Conservation (phyloP, 768 basidiomycete genomes). For the Psilocybe cyanescens region DNA sequence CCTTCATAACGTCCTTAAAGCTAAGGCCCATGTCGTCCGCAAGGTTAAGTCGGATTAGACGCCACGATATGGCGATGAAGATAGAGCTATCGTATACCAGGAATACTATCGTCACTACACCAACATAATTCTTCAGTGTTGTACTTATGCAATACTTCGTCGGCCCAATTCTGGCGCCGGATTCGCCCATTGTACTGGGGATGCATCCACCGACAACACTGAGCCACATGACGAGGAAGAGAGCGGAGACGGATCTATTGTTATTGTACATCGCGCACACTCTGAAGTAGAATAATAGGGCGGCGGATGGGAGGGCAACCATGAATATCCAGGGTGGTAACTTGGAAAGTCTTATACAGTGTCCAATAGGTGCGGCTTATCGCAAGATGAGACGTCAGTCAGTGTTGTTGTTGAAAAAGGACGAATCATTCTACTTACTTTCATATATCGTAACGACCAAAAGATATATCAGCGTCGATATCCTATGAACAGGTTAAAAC, state of each 20-base stretch:
- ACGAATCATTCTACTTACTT: neutral
- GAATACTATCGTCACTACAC: conserved; percentile 12
- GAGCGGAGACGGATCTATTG: conserved; percentile 15
- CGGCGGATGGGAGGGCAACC: conserved; percentile 3
- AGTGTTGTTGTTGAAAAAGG: neutral
- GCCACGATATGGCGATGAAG: conserved; percentile 31
- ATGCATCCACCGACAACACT: conserved; percentile 24
- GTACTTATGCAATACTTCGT: conserved; percentile 26
- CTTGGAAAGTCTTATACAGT: conserved; percentile 2
- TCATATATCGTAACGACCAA: conserved; percentile 1
- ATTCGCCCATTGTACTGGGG: conserved; percentile 19
- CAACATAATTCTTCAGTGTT: conserved; percentile 12
- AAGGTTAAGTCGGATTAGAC: neutral
- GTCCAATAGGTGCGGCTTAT: conserved; percentile 8
- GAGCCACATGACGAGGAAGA: conserved; percentile 33
- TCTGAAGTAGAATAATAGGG: conserved; percentile 17
- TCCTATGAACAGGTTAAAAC: neutral
- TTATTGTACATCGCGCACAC: conserved; percentile 15
- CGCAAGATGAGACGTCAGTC: neutral
- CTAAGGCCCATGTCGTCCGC: neutral
- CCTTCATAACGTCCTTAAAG: neutral
- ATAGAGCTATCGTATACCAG: conserved; percentile 29
- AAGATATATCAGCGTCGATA: conserved; percentile 8
- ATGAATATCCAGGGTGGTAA: neutral
- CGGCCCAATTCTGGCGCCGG: conserved; percentile 20